phyloP scores from a whole-genome alignment of 148 eudicot species.

The Camellia granthamiana region DNA sequence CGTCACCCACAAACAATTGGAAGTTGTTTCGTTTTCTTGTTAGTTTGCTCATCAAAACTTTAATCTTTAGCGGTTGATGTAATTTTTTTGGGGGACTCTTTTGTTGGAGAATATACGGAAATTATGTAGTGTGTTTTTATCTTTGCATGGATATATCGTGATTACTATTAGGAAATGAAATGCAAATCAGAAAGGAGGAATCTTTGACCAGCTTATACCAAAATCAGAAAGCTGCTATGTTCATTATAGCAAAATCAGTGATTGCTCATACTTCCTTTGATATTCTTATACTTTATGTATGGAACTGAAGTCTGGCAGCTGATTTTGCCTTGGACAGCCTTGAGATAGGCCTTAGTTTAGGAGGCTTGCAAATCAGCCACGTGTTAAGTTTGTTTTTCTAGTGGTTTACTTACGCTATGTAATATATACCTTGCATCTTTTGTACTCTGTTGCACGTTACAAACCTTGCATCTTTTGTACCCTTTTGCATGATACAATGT shows the following conservation, averaged over 20 bases:
- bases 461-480: background rate
- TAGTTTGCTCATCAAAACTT: constrained; percentile 8
- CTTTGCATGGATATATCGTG: background rate
- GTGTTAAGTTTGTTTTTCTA: background rate
- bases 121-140: background rate
- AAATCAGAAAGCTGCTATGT: background rate
- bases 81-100: background rate
- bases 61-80: background rate
- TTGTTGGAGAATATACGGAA: background rate
- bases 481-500: background rate
- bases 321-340: background rate
- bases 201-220: background rate
- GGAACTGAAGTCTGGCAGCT: background rate
- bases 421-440: background rate
- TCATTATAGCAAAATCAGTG: background rate
- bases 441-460: background rate
- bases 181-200: background rate
- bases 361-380: background rate
- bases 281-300: background rate
- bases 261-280: background rate
- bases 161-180: background rate
- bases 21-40: background rate
- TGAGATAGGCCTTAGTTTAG: background rate
- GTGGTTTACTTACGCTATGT: background rate
- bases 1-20: background rate